Evolutionary conservation across 108 stramenopile genomes (phyloP), one percentile per base, ranked within the genome.

Genomic region (Mediolabrus comicus): DNA sequence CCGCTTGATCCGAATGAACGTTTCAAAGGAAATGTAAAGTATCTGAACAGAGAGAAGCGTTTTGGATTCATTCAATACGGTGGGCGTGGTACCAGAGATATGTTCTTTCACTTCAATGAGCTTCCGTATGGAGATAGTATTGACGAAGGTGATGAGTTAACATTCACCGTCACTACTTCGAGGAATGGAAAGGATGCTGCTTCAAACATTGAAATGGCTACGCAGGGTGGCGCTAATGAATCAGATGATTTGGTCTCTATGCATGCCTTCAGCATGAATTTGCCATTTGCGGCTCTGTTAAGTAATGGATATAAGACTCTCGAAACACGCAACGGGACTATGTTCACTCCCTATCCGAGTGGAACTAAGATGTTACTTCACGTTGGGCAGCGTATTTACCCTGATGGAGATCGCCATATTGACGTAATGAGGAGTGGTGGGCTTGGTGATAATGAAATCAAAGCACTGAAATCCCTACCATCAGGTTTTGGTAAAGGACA

Each of bases 241-340:
- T n/a, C n/a, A n/a, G 49, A 14, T 26, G 62, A 74, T 24, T 22
- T 25, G 58, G 65, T 84, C 7, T 61, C 73, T 24, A 74, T 84
- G 66, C 74, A 82, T 39, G 78, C 65, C 32, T 91, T 94, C 69
- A 83, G 82, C 55, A 91, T 94, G 92, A 90, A 87, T 58, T 62
- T 85, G 59, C 92, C 92, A 10, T 94, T 91, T 68, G 88, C 87
- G 0, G 88, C 90, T 5, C 66, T 94, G 26, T 64, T 94, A n/a
- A 80, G 84, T 9, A 91, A 91, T 73, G 92, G 88, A 19, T 79
- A 85, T 76, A 94, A 94, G 59, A 88, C 86, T 13, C 43, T 94
- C 4, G 92, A 94, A 67, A 84, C 86, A 12, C 74, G 92, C 5
- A 94, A 94, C 65, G 84, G 88, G 13, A 87, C 90, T 14, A 91